Percentiles rank a stretch among this genome's conserved stretches.
phyloP scores from a whole-genome alignment of 2,329 filamentous ascomycete genomes.

The Allantophomopsis cytisporea region DNA sequence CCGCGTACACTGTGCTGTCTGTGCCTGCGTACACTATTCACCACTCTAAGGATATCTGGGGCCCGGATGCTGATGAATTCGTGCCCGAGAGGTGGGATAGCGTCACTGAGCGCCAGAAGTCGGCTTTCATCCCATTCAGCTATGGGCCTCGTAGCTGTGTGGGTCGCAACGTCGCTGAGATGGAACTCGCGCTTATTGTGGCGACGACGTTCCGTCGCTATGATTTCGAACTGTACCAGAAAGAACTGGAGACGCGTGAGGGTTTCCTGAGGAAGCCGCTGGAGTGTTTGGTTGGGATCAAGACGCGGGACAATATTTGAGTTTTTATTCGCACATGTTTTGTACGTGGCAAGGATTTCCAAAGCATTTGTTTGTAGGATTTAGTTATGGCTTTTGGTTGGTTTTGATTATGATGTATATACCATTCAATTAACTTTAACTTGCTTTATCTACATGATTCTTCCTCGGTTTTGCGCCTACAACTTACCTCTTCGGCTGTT shows the following conservation, averaged over 20 bases:
- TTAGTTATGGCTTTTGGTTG: no score
- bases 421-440: no score
- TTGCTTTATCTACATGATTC: neutral
- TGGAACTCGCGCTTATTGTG: conserved; percentile 70
- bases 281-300: conserved; percentile 41
- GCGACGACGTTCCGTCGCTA: conserved; percentile 47
- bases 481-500: conserved; percentile 34
- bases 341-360: no score
- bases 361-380: no score
- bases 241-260: conserved; percentile 59
- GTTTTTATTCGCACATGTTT: no score
- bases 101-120: conserved; percentile 51
- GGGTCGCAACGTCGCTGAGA: conserved; percentile 70
- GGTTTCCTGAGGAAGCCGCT: conserved; percentile 71
- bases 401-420: no score
- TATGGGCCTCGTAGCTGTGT: conserved; percentile 55
- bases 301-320: neutral
- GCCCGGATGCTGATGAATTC: conserved; percentile 53
- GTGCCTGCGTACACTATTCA: conserved; percentile 74
- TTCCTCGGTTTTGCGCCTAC: neutral
- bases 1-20: conserved; percentile 57
- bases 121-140: conserved; percentile 62
- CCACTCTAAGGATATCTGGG: conserved; percentile 60
- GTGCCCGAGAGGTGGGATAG: conserved; percentile 57
- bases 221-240: conserved; percentile 42